Conservation (phyloP, 768 basidiomycete genomes). For the Mycena floridula region DNA sequence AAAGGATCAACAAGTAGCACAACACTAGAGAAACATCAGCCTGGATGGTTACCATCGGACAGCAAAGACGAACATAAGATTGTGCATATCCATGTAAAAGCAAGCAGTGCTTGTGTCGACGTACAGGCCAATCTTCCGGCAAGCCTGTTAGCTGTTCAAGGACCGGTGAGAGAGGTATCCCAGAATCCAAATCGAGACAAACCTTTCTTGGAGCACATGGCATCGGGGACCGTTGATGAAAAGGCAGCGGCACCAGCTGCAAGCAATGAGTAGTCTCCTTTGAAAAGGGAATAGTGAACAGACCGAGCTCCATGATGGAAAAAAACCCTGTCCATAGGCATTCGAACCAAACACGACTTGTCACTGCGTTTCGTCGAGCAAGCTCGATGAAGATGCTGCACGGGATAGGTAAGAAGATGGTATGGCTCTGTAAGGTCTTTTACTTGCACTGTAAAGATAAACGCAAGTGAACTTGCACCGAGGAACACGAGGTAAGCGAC, state of each 20-base stretch:
- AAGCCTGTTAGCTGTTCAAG: no score
- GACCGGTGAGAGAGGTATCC: no score
- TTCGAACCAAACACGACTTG: conserved; percentile 70
- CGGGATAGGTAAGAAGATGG: conserved; percentile 3
- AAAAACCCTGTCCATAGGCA: conserved; percentile 53
- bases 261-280: conserved; percentile 2
- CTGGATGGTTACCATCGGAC: conserved; percentile 2
- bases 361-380: conserved; percentile 39
- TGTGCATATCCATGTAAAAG: conserved; percentile 52
- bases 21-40: conserved; percentile 36
- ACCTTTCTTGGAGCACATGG: conserved; percentile 26
- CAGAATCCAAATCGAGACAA: conserved; percentile 11
- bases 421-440: background rate
- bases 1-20: conserved; percentile 46
- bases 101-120: conserved; percentile 50
- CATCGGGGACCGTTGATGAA: conserved; percentile 29
- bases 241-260: conserved; percentile 49
- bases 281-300: conserved; percentile 12
- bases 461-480: conserved; percentile 50
- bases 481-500: conserved; percentile 58
- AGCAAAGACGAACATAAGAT: conserved; percentile 9
- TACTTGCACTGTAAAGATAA: conserved; percentile 55
- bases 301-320: conserved; percentile 57
- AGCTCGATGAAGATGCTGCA: conserved; percentile 56
- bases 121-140: no score